Evolutionary conservation across 805 yeast species (phyloP), one percentile per base, ranked within the genome.

Genomic region (Yamadazyma endophytica): DNA sequence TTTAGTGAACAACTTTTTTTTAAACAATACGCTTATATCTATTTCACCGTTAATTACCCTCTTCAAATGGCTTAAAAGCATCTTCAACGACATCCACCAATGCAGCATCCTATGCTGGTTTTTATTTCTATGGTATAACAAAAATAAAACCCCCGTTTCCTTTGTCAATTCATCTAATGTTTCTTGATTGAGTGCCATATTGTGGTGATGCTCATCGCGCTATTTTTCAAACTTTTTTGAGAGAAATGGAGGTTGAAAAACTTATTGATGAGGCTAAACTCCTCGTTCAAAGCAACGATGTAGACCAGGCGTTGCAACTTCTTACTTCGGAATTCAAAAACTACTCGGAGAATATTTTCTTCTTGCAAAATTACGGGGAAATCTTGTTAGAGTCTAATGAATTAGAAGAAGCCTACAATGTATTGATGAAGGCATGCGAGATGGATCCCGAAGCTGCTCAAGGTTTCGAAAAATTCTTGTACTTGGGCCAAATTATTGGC

Each of bases 401-500:
- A 41, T 75, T 89, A 31, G 94, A 86, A 37, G 68, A 70, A 28
- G 96, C 96, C 0, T 84, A 79, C 52, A 71, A 75, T 5, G 59
- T 77, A 9, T 64, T 90, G 31, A 54, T 56, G 6, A 58, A 58
- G 26, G 78, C 88, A 3, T 77, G 89, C 36, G 75, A 75, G 39
- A 40, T 81, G 31, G 97, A 89, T 56, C 78, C 82, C 2, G 54
- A 65, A 2, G 96, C 86, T 1, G 40, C 50, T 2, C 45, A 57
- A 26, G 92, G 90, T 1, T 79, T 78, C 14, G 95, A 85, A 50
- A 89, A 88, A 60, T 89, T 84, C 52, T 70, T 92, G 33, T 87
- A 89, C 58, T 62, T 90, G 40, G 98, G 97, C 2, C 98, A 90
- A 61, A 77, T 90, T 31, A 66, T 81, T 17, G 97, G 97, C 25